These are phyloP conservation scores for Ustilago trichophora DNA, from an alignment of 1,284 basidiomycete genomes.

Conservation along the genomic window DNA sequence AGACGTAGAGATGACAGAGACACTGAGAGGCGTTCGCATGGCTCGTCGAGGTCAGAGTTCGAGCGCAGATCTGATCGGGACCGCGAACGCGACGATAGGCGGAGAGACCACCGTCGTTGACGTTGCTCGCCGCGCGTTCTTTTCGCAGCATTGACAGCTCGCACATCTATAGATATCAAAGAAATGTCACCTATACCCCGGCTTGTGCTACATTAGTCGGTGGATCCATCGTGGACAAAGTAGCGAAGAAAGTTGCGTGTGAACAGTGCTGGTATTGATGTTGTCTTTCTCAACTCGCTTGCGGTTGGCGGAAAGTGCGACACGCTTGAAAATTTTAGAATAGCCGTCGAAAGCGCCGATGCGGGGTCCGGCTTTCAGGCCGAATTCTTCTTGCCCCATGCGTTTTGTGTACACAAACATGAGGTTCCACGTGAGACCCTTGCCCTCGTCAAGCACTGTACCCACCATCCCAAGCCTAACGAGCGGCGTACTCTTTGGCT, in stretches of 20 bases:
- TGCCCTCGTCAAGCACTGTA: too few relatives aligned
- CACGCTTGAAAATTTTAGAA: neutral
- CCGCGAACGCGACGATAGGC: slow-evolving; percentile 11
- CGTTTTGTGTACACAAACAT: too few relatives aligned
- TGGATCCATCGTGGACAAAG: too few relatives aligned
- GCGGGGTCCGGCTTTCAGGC: slow-evolving; percentile 3
- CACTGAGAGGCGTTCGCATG: slow-evolving; percentile 7
- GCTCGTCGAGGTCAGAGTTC: slow-evolving; percentile 28
- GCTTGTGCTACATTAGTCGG: too few relatives aligned
- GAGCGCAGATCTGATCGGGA: slow-evolving; percentile 45
- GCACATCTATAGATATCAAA: too few relatives aligned
- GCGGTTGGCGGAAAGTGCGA: slow-evolving; percentile 12
- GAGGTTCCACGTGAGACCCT: too few relatives aligned
- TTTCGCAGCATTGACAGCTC: too few relatives aligned
- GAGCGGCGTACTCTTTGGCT: too few relatives aligned
- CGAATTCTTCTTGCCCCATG: slow-evolving; percentile 15
- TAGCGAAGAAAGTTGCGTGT: too few relatives aligned
- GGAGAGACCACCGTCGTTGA: slow-evolving; percentile 20
- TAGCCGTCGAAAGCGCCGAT: neutral
- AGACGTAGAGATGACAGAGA: slow-evolving; percentile 16
- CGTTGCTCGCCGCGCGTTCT: neutral
- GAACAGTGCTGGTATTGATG: too few relatives aligned
- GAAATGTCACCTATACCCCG: slow-evolving; percentile 1
- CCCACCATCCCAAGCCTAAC: too few relatives aligned
- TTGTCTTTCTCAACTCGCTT: too few relatives aligned